phyloP scores from a whole-genome alignment of 306 rosid genomes.

The Calophaca sinica region DNA sequence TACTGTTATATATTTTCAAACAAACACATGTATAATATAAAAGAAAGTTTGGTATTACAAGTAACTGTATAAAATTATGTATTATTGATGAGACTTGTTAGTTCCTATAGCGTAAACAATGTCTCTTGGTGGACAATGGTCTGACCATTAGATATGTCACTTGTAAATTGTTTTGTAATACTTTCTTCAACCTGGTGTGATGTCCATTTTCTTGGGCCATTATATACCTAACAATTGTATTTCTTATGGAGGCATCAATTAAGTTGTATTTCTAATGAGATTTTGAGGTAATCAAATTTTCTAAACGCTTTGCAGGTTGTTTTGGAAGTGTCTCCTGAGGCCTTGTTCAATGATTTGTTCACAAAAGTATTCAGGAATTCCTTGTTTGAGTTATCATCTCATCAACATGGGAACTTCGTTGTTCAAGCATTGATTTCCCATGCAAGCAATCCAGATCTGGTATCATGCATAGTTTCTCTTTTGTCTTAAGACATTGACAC shows the following conservation, averaged over 20 bases:
- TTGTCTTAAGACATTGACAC: not conserved
- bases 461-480: conserved; percentile 47
- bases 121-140: conserved; percentile 25
- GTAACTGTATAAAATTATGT: conserved; percentile 9
- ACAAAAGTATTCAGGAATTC: conserved; percentile 72
- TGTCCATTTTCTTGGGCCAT: conserved; percentile 33
- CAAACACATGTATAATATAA: conserved; percentile 19
- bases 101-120: not conserved
- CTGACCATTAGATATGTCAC: conserved; percentile 40
- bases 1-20: conserved; percentile 17
- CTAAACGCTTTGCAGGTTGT: conserved; percentile 69
- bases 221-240: conserved; percentile 14
- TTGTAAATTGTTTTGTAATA: conserved; percentile 16
- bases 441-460: conserved; percentile 64
- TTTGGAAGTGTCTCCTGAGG: conserved; percentile 92
- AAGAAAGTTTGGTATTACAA: conserved; percentile 15
- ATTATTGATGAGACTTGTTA: not conserved
- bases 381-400: conserved; percentile 76
- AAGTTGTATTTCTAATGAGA: conserved; percentile 27
- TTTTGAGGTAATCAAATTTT: conserved; percentile 21
- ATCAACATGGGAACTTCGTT: conserved; percentile 89
- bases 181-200: conserved; percentile 11
- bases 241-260: conserved; percentile 14
- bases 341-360: conserved; percentile 71
- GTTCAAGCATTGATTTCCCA: conserved; percentile 89